Evolutionary conservation across 75 land plant species (phyloP), one percentile per base, ranked within the genome.

Genomic region (Cupressus sempervirens): DNA sequence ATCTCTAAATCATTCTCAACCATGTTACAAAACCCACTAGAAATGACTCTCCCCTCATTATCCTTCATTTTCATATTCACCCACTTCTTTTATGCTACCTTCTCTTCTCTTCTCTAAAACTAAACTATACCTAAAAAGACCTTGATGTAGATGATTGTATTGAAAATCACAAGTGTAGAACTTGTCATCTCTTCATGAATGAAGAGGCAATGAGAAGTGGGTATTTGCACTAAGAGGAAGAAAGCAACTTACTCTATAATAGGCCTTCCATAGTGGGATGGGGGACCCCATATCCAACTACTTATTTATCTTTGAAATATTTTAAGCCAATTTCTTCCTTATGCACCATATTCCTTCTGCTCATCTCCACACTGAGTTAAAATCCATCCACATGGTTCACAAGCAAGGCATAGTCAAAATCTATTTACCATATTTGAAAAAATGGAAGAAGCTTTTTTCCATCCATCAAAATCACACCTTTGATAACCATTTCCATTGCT

Each of bases 1-100:
- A 77, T 75, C 83, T 82, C 83, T 13, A 82, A 30, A 82, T 82
- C 83, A 52, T 40, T 79, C 23, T 79, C 30, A 72, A 32, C 36
- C 12, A 30, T 72, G 46, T 79, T 23, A 3, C 26, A 36, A 36
- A 43, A 18, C 1, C 53, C 54, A 81, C n/a, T 46, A 52, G 13
- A 10, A 81, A 12, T 48, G 20, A 18, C 3, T 81, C 15, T 29
- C 3, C 48, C 54, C 82, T 81, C 82, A 41, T 10, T 29, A 32
- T 53, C 35, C 54, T 81, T 81, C 54, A 81, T 76, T 38, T 1
- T 81, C 9, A 15, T 5, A 62, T 7, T 62, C 67, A 62, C n/a
- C 67, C 67, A 62, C 7, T 50, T 12, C 53, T 50, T 13, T 50
- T 62, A 62, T 23, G 23, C 20, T 23, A 23, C 26, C 7, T 26